Evolutionary conservation across 192 early-diverging fungal species (phyloP).

Genomic region (Entomortierella beljakovae): DNA sequence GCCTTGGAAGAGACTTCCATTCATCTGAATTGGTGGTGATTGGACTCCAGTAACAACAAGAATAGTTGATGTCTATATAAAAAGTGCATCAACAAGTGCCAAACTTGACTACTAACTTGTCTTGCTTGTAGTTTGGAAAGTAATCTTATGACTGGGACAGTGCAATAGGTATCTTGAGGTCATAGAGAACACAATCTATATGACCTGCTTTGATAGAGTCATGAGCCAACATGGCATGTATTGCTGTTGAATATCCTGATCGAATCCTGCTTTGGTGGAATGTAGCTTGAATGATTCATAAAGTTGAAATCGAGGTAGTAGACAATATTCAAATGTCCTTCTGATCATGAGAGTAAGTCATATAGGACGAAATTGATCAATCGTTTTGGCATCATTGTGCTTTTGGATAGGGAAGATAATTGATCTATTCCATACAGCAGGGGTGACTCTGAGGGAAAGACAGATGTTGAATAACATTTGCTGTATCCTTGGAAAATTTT

Average conservation of each 20-base stretch:
- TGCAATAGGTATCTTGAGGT: conserved; percentile 8
- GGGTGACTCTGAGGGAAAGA: neutral
- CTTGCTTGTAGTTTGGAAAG: neutral
- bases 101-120: neutral
- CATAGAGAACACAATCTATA: conserved; percentile 2
- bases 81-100: conserved; percentile 1
- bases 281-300: neutral
- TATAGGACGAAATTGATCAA: neutral
- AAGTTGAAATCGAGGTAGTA: neutral
- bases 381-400: neutral
- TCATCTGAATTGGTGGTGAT: neutral
- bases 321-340: neutral
- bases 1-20: conserved; percentile 8
- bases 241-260: neutral
- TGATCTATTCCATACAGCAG: conserved; percentile 1
- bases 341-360: neutral
- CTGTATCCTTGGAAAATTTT: neutral
- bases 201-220: neutral
- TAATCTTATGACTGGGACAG: neutral
- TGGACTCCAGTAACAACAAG: neutral
- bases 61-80: neutral
- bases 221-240: neutral
- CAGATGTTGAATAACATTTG: neutral
- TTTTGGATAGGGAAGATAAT: conserved; percentile 7
- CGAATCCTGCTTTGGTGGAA: conserved; percentile 2